Conservation (phyloP, 192 early-diverging fungal species). For the Backusella liffmaniae region DNA sequence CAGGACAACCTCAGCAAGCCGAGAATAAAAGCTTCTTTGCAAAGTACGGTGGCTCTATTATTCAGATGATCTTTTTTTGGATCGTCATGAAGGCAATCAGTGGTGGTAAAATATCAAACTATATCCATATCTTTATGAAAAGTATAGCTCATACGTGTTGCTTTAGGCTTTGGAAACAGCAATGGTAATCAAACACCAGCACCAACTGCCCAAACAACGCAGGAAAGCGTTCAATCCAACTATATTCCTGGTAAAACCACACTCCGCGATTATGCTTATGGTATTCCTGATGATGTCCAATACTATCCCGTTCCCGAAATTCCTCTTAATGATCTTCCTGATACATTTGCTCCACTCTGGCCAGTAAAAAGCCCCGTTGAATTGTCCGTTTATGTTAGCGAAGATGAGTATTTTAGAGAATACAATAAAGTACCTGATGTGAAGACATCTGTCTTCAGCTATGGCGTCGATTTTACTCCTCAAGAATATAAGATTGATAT, state of each 20-base stretch:
- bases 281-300: conserved; percentile 20
- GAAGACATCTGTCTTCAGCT: conserved; percentile 37
- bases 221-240: background rate
- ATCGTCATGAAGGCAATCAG: conserved; percentile 15
- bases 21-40: conserved; percentile 23
- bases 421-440: conserved; percentile 41
- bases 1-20: background rate
- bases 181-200: background rate
- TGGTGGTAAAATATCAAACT: conserved; percentile 1
- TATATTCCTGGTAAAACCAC: background rate
- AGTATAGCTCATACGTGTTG: background rate
- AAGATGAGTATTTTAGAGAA: conserved; percentile 43
- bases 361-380: conserved; percentile 30
- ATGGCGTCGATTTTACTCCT: conserved; percentile 44
- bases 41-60: conserved; percentile 29
- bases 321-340: conserved; percentile 14
- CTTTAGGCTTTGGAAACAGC: background rate
- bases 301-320: conserved; percentile 23
- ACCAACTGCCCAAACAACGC: background rate
- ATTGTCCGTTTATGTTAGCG: conserved; percentile 47
- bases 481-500: conserved; percentile 44
- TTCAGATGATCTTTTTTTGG: conserved; percentile 38
- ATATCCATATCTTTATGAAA: background rate
- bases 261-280: conserved; percentile 19
- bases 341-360: conserved; percentile 30